Evolutionary conservation across 352 stramenopile species (phyloP), one percentile per base, ranked within the genome.

Genomic region (Phytopythium ostracodes): DNA sequence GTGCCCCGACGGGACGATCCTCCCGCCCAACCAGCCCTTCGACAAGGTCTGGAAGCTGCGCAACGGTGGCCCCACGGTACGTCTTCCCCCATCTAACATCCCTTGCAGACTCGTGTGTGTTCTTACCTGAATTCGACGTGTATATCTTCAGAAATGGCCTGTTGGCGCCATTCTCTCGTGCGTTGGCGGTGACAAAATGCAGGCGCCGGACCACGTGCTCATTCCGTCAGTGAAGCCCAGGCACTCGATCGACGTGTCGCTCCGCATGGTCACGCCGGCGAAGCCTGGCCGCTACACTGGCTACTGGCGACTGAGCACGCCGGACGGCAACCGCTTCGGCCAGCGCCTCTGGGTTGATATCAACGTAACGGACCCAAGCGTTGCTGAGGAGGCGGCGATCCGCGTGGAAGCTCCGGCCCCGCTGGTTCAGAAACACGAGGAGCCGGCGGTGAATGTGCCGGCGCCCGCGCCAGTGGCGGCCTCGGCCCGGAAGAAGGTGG

Each of bases 301-400:
- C 33, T 96, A 96, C 72, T 97, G 88, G 84, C 87, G 89, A n/a
- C 66, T 97, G 33, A 86, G 79, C 57, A 91, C 81, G 5, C 68
- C 83, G 6, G 80, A 92, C 22, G 85, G 84, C 56, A 90, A 84
- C 27, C 83, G 84, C 50, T 97, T 97, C 61, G 89, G 89, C 0
- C 87, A 97, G 60, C 83, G 87, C 8, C 84, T 97, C 43, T 97
- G 89, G 89, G 81, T 96, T 29, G 87, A 97, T 62, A 81, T 97
- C 42, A 90, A 85, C 22, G 84, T 94, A 29, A 79, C 83, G 59
- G 70, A 67, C 11, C 62, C 74, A 7, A 67, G 73, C 52, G 66
- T 73, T 36, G 36, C 65, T 4, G 68, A 75, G 56, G 69, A 76
- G 53, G 52, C 65, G 6, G 60, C 64, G 3, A 64, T 79, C 52